These are phyloP conservation scores for Fusarium coicis DNA, from an alignment of 2,329 filamentous ascomycete species.

Conservation along the genomic window DNA sequence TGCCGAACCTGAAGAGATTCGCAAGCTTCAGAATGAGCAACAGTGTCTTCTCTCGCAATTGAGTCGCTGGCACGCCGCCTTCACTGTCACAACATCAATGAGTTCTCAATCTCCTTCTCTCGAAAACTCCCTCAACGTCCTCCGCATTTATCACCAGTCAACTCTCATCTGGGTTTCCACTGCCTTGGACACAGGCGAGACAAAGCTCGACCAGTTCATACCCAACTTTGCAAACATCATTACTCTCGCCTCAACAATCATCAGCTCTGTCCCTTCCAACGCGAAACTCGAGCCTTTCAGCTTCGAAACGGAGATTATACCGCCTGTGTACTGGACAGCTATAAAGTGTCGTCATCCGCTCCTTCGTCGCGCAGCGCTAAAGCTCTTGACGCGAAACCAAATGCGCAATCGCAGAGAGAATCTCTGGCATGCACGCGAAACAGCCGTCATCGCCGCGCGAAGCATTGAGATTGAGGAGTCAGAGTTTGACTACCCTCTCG, in stretches of 20 bases:
- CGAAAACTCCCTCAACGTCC: conserved; percentile 42
- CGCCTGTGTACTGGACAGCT: conserved; percentile 55
- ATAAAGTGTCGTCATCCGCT: conserved; percentile 55
- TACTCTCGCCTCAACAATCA: conserved; percentile 47
- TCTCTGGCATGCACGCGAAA: conserved; percentile 51
- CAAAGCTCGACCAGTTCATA: conserved; percentile 50
- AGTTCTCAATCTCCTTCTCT: conserved; percentile 25
- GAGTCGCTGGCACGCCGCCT: conserved; percentile 47
- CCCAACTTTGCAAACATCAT: conserved; percentile 52
- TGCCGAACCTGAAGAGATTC: conserved; percentile 39
- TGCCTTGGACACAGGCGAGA: conserved; percentile 46
- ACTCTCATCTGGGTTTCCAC: conserved; percentile 49
- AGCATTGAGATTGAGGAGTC: conserved; percentile 53
- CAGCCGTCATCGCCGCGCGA: conserved; percentile 48
- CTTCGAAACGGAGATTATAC: conserved; percentile 57
- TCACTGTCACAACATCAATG: conserved; percentile 44
- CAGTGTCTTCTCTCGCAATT: conserved; percentile 47
- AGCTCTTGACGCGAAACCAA: conserved; percentile 48
- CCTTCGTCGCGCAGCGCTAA: conserved; percentile 52
- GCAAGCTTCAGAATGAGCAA: conserved; percentile 46
- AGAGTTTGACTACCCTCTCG: neutral
- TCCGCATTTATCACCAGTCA: conserved; percentile 52
- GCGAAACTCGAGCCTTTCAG: conserved; percentile 46
- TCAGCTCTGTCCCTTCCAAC: conserved; percentile 25
- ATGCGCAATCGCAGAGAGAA: conserved; percentile 52